Percentiles rank a stretch among this genome's conserved stretches.
phyloP scores from a whole-genome alignment of 495 filamentous ascomycete genomes.

The Penicillium desertorum region DNA sequence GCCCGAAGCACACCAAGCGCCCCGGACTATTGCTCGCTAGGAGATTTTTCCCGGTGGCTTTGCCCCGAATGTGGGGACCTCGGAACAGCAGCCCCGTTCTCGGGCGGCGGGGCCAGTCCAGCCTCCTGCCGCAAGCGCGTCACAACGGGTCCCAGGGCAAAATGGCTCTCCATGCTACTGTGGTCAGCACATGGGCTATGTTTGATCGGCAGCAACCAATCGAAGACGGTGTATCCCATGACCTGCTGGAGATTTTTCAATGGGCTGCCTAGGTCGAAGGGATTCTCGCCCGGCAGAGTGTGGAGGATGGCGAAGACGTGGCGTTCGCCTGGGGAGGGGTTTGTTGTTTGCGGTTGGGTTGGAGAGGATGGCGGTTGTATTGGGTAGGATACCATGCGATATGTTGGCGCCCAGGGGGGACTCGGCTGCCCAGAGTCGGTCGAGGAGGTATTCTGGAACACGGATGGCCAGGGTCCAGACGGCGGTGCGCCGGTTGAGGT shows the following conservation, averaged over 20 bases:
- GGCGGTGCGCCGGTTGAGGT: slow-evolving; percentile 57
- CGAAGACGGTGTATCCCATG: slow-evolving; percentile 65
- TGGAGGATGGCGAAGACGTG: slow-evolving; percentile 75
- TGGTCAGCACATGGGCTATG: slow-evolving; percentile 62
- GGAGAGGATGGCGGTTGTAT: slow-evolving; percentile 23
- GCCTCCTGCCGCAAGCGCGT: slow-evolving; percentile 49
- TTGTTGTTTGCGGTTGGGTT: slow-evolving; percentile 12
- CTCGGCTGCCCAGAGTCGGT: slow-evolving; percentile 32
- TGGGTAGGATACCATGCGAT: slow-evolving; percentile 50
- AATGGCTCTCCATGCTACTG: slow-evolving; percentile 45
- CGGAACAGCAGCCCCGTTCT: slow-evolving; percentile 6
- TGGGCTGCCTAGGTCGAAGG: slow-evolving; percentile 65
- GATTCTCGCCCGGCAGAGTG: slow-evolving; percentile 73
- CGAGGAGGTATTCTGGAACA: slow-evolving; percentile 55
- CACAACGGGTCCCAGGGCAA: slow-evolving; percentile 52
- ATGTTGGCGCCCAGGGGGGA: slow-evolving; percentile 44
- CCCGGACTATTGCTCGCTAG: slow-evolving; percentile 1
- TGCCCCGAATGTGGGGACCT: slow-evolving; percentile 6
- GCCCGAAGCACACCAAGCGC: not conserved
- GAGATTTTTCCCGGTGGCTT: not conserved
- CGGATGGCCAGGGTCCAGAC: slow-evolving; percentile 75
- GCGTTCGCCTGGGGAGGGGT: slow-evolving; percentile 28
- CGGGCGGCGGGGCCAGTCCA: slow-evolving; percentile 33
- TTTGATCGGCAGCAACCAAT: slow-evolving; percentile 74
- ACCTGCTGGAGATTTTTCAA: slow-evolving; percentile 70